Evolutionary conservation across 495 filamentous ascomycete species (phyloP).

Genomic region (Aspergillus conjunctus): DNA sequence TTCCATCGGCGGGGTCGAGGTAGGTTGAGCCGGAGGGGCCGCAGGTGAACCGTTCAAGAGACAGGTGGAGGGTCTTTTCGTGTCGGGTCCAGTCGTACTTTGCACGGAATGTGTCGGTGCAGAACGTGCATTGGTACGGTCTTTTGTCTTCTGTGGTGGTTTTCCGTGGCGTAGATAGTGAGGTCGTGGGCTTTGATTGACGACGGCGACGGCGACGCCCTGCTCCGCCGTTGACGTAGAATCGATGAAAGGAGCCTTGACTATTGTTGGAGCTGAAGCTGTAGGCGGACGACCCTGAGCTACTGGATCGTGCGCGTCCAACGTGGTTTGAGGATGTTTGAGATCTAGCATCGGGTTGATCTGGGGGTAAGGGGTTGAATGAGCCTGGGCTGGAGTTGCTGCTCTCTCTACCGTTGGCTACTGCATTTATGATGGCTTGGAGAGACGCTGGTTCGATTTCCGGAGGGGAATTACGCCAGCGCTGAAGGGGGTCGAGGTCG

Average conservation of each 20-base stretch:
- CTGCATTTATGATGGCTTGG: slow-evolving; percentile 66
- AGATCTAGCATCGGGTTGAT: slow-evolving; percentile 6
- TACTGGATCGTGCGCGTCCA: slow-evolving; percentile 42
- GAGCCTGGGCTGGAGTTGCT: background rate
- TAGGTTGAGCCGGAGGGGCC: slow-evolving; percentile 55
- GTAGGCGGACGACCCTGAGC: slow-evolving; percentile 44
- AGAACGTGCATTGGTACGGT: slow-evolving; percentile 76
- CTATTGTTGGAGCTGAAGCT: slow-evolving; percentile 55
- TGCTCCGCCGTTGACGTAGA: slow-evolving; percentile 13
- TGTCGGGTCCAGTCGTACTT: slow-evolving; percentile 83
- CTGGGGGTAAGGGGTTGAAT: background rate
- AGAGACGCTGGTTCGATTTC: slow-evolving; percentile 74
- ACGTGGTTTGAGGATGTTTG: slow-evolving; percentile 34
- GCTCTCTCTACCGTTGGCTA: slow-evolving; percentile 26
- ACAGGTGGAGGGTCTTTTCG: slow-evolving; percentile 74
- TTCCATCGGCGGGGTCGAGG: background rate
- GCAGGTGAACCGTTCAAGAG: slow-evolving; percentile 74
- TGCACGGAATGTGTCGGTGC: slow-evolving; percentile 73
- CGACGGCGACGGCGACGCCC: background rate
- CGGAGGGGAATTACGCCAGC: slow-evolving; percentile 74
- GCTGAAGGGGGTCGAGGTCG: slow-evolving; percentile 55
- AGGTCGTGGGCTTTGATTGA: too few relatives aligned
- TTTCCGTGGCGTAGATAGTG: background rate
- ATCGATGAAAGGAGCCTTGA: slow-evolving; percentile 52
- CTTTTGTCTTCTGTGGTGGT: background rate